A percentile compares a stretch with the other conserved stretches of the same genome.
Conservation (phyloP, 2,329 filamentous ascomycete genomes). For the Hymenoscyphus infarciens region DNA sequence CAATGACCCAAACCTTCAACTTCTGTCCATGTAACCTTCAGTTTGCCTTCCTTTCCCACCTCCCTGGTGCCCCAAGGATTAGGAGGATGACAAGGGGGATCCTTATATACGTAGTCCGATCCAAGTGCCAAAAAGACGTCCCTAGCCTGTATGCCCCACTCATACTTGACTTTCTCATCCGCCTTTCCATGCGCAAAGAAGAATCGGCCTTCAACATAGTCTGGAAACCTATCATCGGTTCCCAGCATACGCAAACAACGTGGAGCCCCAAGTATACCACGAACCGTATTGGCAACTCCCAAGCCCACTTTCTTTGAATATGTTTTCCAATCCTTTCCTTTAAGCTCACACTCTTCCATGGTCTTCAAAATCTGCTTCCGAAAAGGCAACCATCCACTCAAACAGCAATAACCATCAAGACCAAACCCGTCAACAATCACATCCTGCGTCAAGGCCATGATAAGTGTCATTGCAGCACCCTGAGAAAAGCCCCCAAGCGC, state of each 20-base stretch:
- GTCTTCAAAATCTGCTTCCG: constrained; percentile 15
- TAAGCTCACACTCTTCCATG: not conserved
- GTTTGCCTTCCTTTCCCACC: constrained; percentile 7
- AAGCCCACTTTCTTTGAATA: not conserved
- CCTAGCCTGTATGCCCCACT: constrained; percentile 26
- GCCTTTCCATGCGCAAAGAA: constrained; percentile 22
- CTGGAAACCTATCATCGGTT: not conserved
- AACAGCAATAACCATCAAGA: constrained; percentile 18
- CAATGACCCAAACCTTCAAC: constrained; percentile 19
- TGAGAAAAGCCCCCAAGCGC: constrained; percentile 27
- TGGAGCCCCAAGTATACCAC: constrained; percentile 2
- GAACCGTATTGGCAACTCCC: not conserved
- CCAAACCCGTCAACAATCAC: not conserved
- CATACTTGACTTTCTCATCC: constrained; percentile 25
- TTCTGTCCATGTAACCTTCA: not conserved
- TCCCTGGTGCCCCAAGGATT: not conserved
- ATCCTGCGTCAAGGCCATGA: constrained; percentile 19
- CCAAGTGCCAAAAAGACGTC: constrained; percentile 7
- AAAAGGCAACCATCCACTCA: constrained; percentile 32
- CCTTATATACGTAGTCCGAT: not conserved
- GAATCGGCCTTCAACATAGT: constrained; percentile 3
- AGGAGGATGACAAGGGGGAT: not conserved
- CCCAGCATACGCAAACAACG: not conserved
- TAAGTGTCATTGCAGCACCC: constrained; percentile 24
- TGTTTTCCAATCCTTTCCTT: not conserved